Percentiles rank a stretch among this genome's conserved stretches.
Evolutionary conservation across 768 basidiomycete species (phyloP).

Genomic region (Amyloporia xantha): DNA sequence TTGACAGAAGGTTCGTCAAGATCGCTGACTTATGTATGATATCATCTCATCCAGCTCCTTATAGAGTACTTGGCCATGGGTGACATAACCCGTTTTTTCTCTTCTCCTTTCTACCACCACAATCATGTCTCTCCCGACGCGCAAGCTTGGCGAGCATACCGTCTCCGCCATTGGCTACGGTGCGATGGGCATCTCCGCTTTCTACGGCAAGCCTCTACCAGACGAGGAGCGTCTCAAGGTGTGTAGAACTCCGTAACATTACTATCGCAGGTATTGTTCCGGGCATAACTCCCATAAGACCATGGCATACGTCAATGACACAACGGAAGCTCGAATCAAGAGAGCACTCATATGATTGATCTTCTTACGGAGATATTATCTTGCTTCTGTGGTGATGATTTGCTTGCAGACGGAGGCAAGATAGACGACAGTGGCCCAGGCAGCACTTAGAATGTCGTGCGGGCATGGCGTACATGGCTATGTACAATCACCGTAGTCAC

Average conservation of each 20-base stretch:
- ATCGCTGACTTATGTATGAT: too few species aligned
- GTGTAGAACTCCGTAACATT: not conserved
- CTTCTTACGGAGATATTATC: conserved; percentile 34
- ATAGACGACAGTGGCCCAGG: too few species aligned
- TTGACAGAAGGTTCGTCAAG: too few species aligned
- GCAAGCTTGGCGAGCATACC: conserved; percentile 37
- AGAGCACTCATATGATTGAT: conserved; percentile 39
- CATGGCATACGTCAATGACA: too few species aligned
- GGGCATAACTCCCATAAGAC: not conserved
- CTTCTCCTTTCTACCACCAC: too few species aligned
- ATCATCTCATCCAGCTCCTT: too few species aligned
- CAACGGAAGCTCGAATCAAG: conserved; percentile 34
- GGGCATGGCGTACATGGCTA: too few species aligned
- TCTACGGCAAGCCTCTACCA: conserved; percentile 35
- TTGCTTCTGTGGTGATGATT: conserved; percentile 23
- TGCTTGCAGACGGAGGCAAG: too few species aligned
- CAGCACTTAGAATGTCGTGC: too few species aligned
- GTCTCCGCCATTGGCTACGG: conserved; percentile 55
- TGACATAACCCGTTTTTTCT: too few species aligned
- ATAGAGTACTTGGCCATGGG: not conserved
- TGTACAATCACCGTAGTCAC: too few species aligned
- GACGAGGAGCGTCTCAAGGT: conserved; percentile 61
- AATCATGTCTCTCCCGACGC: conserved; percentile 29
- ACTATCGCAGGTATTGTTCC: conserved; percentile 22
- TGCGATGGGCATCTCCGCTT: conserved; percentile 47